These are phyloP conservation scores for Suillus brevipes DNA, from an alignment of 768 basidiomycete genomes.

Conservation along the genomic window DNA sequence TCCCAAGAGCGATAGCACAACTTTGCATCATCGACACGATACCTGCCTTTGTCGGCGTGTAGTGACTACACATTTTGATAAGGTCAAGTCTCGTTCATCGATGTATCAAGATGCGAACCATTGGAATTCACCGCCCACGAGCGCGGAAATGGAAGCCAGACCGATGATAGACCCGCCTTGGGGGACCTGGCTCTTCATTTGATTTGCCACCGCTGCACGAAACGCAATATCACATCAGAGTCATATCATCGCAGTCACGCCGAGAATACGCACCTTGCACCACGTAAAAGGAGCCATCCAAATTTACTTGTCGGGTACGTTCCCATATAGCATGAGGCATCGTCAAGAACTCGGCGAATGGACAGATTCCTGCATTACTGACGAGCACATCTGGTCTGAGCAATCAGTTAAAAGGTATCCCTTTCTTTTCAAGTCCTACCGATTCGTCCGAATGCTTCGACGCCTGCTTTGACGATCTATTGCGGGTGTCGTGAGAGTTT, in stretches of 20 bases:
- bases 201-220: slow-evolving; percentile 60
- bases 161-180: slow-evolving; percentile 76
- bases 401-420: not conserved
- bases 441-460: slow-evolving; percentile 62
- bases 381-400: slow-evolving; percentile 44
- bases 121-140: slow-evolving; percentile 75
- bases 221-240: slow-evolving; percentile 9
- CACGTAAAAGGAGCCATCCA: slow-evolving; percentile 75
- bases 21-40: slow-evolving; percentile 79
- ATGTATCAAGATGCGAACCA: slow-evolving; percentile 38
- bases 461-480: slow-evolving; percentile 63
- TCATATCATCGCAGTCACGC: not conserved
- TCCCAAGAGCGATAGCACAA: slow-evolving; percentile 75
- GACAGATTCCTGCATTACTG: slow-evolving; percentile 69
- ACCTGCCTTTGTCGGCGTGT: slow-evolving; percentile 80
- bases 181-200: slow-evolving; percentile 68
- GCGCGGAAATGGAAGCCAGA: slow-evolving; percentile 76
- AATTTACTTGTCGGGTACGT: slow-evolving; percentile 54
- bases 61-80: slow-evolving; percentile 46
- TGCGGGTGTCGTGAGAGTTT: not conserved
- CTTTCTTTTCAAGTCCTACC: slow-evolving; percentile 39
- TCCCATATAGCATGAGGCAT: slow-evolving; percentile 49
- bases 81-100: not conserved
- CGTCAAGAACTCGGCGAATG: slow-evolving; percentile 72
- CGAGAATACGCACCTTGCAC: slow-evolving; percentile 48